phyloP scores from a whole-genome alignment of 306 rosid genomes.

The Quercus robur region DNA sequence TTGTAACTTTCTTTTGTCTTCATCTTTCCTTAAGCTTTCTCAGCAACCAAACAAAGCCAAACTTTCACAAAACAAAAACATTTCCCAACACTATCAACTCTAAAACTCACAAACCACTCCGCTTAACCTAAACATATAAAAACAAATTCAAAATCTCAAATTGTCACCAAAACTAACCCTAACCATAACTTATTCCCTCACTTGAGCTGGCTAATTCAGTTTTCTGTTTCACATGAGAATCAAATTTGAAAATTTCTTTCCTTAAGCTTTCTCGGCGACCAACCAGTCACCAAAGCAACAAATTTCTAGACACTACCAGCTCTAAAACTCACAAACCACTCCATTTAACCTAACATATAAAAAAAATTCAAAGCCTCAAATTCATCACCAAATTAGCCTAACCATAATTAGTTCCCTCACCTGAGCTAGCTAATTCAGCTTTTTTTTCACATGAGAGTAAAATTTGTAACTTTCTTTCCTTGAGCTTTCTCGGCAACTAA shows the following conservation, averaged over 20 bases:
- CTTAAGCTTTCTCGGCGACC: constrained; percentile 1
- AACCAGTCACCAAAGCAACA: not conserved
- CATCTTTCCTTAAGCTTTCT: not conserved
- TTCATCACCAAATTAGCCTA: not conserved
- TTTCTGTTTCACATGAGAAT: not conserved
- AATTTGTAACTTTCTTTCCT: too few relatives aligned
- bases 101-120: not conserved
- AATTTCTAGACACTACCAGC: too few relatives aligned
- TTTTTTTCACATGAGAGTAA: not conserved
- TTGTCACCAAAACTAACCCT: constrained; percentile 1
- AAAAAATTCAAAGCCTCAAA: not conserved
- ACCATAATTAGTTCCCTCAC: not conserved
- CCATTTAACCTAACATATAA: not conserved
- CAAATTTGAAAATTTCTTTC: too few relatives aligned
- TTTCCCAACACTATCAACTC: too few relatives aligned
- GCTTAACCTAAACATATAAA: not conserved
- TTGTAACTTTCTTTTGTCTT: too few relatives aligned
- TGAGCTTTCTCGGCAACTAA: constrained; percentile 9
- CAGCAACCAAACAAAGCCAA: constrained; percentile 19
- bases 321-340: not conserved
- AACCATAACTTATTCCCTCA: not conserved
- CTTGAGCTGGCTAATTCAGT: too few relatives aligned
- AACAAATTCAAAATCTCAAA: not conserved
- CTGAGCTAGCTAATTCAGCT: too few relatives aligned
- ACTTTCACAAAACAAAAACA: not conserved